A percentile compares a stretch with the other conserved stretches of the same genome.
Evolutionary conservation across 495 filamentous ascomycete genomes (phyloP).

Genomic region (Penicillium steckii): DNA sequence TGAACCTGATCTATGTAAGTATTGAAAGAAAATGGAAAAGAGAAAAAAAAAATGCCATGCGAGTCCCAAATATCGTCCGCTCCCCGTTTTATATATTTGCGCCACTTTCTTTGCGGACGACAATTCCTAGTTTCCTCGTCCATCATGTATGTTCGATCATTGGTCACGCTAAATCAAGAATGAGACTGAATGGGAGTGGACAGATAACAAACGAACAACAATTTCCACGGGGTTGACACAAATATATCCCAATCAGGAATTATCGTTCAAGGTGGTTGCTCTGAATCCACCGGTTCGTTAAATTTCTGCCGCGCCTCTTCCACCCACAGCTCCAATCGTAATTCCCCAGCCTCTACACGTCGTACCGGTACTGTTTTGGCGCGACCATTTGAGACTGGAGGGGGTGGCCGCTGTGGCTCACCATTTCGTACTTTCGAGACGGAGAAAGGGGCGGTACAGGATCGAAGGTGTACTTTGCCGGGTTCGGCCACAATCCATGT

Average conservation of each 20-base stretch:
- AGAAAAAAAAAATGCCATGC: constrained; percentile 38
- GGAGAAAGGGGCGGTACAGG: constrained; percentile 46
- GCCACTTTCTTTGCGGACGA: constrained; percentile 40
- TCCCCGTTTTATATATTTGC: constrained; percentile 49
- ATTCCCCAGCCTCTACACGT: constrained; percentile 53
- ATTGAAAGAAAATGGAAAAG: too few species aligned
- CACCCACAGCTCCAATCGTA: constrained; percentile 55
- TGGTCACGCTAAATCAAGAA: constrained; percentile 52
- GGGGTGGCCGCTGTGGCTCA: constrained; percentile 37
- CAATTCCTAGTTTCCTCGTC: constrained; percentile 42
- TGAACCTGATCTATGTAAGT: constrained; percentile 47
- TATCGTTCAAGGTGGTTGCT: constrained; percentile 37
- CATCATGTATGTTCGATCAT: constrained; percentile 51
- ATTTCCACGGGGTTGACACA: constrained; percentile 22
- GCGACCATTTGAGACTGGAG: constrained; percentile 42
- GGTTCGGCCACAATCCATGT: constrained; percentile 56
- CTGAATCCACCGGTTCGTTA: constrained; percentile 47
- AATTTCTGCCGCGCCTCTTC: constrained; percentile 58
- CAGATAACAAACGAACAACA: constrained; percentile 27
- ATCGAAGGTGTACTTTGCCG: constrained; percentile 44
- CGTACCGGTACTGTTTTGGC: constrained; percentile 54
- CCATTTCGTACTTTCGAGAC: constrained; percentile 43
- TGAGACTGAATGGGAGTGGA: constrained; percentile 35
- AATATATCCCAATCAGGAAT: constrained; percentile 13
- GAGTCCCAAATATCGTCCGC: constrained; percentile 45